phyloP scores from a whole-genome alignment of 1,284 basidiomycete genomes.

The Athelia sp. region DNA sequence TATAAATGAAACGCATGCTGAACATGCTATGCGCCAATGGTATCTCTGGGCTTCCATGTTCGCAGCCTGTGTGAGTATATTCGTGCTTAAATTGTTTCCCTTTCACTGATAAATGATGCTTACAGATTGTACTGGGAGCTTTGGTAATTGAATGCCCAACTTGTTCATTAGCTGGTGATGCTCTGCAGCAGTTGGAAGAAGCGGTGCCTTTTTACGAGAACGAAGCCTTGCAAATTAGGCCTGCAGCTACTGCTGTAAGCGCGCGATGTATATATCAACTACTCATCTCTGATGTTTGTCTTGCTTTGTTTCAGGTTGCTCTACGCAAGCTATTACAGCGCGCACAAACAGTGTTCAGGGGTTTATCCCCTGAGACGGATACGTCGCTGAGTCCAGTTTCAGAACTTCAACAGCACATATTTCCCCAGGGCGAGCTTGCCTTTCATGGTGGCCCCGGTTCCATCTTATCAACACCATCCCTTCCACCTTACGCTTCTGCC shows the following conservation, averaged over 20 bases:
- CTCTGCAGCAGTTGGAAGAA: slow-evolving; percentile 33
- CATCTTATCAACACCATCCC: background rate
- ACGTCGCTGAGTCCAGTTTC: background rate
- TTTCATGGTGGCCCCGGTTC: background rate
- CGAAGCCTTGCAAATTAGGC: slow-evolving; percentile 33
- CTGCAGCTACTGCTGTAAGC: slow-evolving; percentile 34
- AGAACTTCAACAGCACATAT: background rate
- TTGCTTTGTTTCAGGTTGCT: slow-evolving; percentile 3
- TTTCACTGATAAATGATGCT: background rate
- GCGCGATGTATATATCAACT: too few species aligned
- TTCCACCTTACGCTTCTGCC: background rate
- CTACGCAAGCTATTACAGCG: slow-evolving; percentile 17
- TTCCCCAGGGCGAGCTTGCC: background rate
- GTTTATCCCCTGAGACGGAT: background rate
- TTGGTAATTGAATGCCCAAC: slow-evolving; percentile 41
- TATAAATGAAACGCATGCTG: slow-evolving; percentile 33
- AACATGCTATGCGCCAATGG: slow-evolving; percentile 32
- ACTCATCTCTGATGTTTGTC: slow-evolving; percentile 3
- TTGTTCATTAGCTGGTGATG: slow-evolving; percentile 34
- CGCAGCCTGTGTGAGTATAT: slow-evolving; percentile 40
- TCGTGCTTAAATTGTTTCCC: background rate
- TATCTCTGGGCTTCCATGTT: slow-evolving; percentile 51
- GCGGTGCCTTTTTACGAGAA: slow-evolving; percentile 36
- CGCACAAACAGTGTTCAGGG: slow-evolving; percentile 13
- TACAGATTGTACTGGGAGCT: slow-evolving; percentile 41